Evolutionary conservation across 495 filamentous ascomycete species (phyloP), one percentile per base, ranked within the genome.

Genomic region (Lasiosphaeria miniovina): DNA sequence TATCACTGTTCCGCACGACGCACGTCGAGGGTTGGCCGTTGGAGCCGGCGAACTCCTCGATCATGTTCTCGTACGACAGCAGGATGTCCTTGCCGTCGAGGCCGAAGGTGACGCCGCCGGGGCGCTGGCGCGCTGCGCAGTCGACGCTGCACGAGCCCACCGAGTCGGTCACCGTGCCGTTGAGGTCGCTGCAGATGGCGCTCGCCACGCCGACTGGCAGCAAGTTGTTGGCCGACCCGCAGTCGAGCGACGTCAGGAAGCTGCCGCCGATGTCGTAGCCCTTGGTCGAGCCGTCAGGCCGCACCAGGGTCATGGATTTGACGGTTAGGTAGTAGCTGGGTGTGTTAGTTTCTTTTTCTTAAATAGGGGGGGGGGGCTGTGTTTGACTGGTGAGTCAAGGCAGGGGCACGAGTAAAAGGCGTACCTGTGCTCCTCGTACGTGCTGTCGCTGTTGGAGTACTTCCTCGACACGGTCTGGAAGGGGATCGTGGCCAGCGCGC

Each of bases 51-150:
- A 24, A 24, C 33, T 69, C 75, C 43, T 87, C 72, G 57, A 88
- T 76, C 32, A 90, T 72, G 64, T 90, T 85, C 65, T 75, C 73
- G 57, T 85, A 72, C 5, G 75, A 70, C 8, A 90, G 82, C 11
- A 75, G 71, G 58, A 90, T 89, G 17, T 74, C 36, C 15, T 59
- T 58, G 17, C 72, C 74, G 0, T 78, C 77, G 51, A 81, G 82
- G 1, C 74, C 82, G 73, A 85, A 88, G 15, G 79, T 80, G 43
- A 89, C 68, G 11, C 74, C 80, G 41, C 77, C 65, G 41, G 78
- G 64, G 33, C 77, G 49, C 40, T 82, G 64, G 0, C 78, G 78
- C n/a, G 82, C 60, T 49, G 64, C 70, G 75, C 88, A 90, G 55
- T 81, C 76, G 9, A 88, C 74, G 52, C 78, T 80, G 36, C 77